These are phyloP conservation scores for Penicillium dipodomyicola DNA, from an alignment of 495 filamentous ascomycete species.

Conservation along the genomic window DNA sequence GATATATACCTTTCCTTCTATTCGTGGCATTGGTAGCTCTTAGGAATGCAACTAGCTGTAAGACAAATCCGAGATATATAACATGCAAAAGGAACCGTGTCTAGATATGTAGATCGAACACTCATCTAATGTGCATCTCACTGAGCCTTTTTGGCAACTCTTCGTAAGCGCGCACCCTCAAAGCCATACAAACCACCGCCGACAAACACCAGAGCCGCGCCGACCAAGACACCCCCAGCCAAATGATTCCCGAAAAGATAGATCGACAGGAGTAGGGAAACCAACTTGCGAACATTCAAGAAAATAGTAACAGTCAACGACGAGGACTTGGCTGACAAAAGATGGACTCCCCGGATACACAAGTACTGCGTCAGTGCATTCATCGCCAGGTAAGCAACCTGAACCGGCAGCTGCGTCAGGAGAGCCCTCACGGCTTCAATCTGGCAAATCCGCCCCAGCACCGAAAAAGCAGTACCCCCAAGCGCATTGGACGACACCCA, in stretches of 20 bases:
- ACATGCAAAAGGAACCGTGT: neutral
- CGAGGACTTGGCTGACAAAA: conserved; percentile 78
- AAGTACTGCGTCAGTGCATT: conserved; percentile 92
- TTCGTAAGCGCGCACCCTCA: conserved; percentile 54
- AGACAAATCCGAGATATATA: neutral
- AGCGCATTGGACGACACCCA: conserved; percentile 5
- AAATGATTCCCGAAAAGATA: conserved; percentile 88
- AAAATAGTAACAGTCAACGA: conserved; percentile 95
- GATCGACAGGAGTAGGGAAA: conserved; percentile 85
- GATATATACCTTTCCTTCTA: conserved; percentile 16
- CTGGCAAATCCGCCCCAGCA: conserved; percentile 14
- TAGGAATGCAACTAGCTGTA: neutral
- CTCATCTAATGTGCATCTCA: neutral
- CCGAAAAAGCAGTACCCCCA: conserved; percentile 6
- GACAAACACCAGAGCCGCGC: conserved; percentile 80
- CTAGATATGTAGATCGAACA: neutral
- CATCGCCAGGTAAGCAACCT: conserved; percentile 66
- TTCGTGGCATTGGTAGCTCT: neutral
- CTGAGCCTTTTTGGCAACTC: conserved; percentile 25
- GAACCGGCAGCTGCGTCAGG: conserved; percentile 58
- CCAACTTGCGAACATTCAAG: conserved; percentile 91
- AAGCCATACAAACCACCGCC: conserved; percentile 86
- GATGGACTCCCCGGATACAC: conserved; percentile 92
- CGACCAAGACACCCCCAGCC: conserved; percentile 68
- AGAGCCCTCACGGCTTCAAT: conserved; percentile 16